Conservation (phyloP, 2,329 filamentous ascomycete species). For the Diaporthe citriasiana region DNA sequence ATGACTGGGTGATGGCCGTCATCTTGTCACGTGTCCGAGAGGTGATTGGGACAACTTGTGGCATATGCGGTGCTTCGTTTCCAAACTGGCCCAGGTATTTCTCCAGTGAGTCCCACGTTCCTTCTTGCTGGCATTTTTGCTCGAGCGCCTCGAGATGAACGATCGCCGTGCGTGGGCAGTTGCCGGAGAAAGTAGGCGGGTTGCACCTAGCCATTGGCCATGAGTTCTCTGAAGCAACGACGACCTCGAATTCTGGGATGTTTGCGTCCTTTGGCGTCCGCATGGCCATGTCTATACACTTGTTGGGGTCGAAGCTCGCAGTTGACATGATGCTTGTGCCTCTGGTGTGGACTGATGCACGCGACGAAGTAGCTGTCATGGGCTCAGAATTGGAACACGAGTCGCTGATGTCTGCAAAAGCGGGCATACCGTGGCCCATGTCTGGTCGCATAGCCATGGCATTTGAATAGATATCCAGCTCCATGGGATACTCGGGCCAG, state of each 20-base stretch:
- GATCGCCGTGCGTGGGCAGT: slow-evolving; percentile 64
- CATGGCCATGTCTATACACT: slow-evolving; percentile 50
- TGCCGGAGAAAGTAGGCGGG: slow-evolving; percentile 58
- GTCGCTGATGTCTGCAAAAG: slow-evolving; percentile 58
- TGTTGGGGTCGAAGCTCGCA: slow-evolving; percentile 54
- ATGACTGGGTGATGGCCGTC: slow-evolving; percentile 79
- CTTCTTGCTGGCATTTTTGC: slow-evolving; percentile 62
- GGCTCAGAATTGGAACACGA: slow-evolving; percentile 59
- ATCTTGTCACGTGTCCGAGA: slow-evolving; percentile 74
- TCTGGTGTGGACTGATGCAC: slow-evolving; percentile 61
- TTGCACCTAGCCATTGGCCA: slow-evolving; percentile 68
- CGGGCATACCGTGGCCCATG: slow-evolving; percentile 50
- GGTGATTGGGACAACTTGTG: slow-evolving; percentile 61
- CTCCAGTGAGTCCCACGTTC: slow-evolving; percentile 62
- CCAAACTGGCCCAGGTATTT: slow-evolving; percentile 56
- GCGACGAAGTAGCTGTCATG: slow-evolving; percentile 56
- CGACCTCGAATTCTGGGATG: slow-evolving; percentile 62
- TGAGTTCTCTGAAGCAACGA: slow-evolving; percentile 62
- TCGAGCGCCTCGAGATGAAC: slow-evolving; percentile 66
- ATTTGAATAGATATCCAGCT: slow-evolving; percentile 58
- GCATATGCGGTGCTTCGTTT: slow-evolving; percentile 52
- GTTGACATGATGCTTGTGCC: slow-evolving; percentile 63
- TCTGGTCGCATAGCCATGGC: slow-evolving; percentile 53
- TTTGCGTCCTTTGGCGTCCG: slow-evolving; percentile 48
- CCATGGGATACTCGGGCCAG: slow-evolving; percentile 61